phyloP scores from a whole-genome alignment of 176 grass and related monocot species.

The Panicum miliaceum region DNA sequence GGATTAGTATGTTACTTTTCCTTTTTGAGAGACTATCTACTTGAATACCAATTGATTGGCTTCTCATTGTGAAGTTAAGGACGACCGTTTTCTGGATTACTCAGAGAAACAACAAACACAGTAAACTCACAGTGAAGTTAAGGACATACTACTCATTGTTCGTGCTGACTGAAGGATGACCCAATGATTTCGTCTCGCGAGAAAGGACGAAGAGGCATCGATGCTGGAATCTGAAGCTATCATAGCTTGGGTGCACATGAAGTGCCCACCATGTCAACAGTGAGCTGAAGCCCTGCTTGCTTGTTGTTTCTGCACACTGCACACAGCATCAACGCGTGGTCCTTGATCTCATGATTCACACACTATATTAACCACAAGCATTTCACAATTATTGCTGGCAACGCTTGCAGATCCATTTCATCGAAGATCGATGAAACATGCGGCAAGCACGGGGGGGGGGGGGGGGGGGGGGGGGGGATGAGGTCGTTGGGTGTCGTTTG shows the following conservation, averaged over 20 bases:
- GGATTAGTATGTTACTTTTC: neutral
- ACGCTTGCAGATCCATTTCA: neutral
- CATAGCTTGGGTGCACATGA: neutral
- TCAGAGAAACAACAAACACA: neutral
- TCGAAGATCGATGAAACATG: neutral
- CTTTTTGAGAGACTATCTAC: too few relatives aligned
- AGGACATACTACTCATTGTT: neutral
- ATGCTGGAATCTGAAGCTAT: neutral
- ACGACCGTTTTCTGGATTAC: neutral
- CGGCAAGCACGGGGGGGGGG: neutral
- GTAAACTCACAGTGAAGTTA: neutral
- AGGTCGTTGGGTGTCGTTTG: neutral
- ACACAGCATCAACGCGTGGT: neutral
- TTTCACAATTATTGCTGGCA: neutral
- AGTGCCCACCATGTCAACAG: conserved; percentile 2
- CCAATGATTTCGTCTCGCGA: neutral
- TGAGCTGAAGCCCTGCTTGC: neutral
- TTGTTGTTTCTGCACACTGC: neutral
- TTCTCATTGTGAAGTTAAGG: too few relatives aligned
- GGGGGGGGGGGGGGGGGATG: too few relatives aligned
- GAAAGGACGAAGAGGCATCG: neutral
- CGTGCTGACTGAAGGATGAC: neutral
- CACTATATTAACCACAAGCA: neutral
- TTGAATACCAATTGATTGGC: too few relatives aligned
- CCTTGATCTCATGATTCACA: neutral